Evolutionary conservation across 305 asterid species (phyloP).

Genomic region (Fraxinus xanthoxyloides): DNA sequence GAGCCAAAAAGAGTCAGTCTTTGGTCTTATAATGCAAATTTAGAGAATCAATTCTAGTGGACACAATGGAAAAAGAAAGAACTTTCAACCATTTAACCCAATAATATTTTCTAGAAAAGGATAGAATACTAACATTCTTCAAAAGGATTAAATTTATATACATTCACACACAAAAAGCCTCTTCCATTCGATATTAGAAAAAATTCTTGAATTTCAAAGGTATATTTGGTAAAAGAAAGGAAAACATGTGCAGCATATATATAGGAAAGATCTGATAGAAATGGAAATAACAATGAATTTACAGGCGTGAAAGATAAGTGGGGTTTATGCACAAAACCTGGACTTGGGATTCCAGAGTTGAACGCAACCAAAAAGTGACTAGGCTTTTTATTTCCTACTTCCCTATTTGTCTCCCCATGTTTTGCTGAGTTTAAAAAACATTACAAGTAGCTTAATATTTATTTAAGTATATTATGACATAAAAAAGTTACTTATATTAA

Average conservation of each 20-base stretch:
- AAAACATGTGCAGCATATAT: constrained; percentile 17
- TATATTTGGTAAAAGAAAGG: constrained; percentile 4
- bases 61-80: constrained; percentile 14
- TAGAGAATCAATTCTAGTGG: constrained; percentile 26
- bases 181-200: constrained; percentile 12
- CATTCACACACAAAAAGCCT: constrained; percentile 25
- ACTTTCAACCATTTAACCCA: constrained; percentile 19
- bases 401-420: constrained; percentile 25
- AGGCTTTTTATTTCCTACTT: constrained; percentile 35
- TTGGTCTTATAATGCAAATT: constrained; percentile 25
- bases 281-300: constrained; percentile 14
- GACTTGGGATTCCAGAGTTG: constrained; percentile 34
- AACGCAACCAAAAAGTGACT: constrained; percentile 29
- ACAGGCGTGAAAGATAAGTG: constrained; percentile 30
- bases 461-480: neutral
- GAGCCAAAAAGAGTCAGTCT: constrained; percentile 5
- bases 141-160: constrained; percentile 19
- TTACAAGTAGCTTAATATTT: neutral
- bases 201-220: constrained; percentile 21
- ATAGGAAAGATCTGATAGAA: constrained; percentile 25
- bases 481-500: neutral
- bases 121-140: neutral
- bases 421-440: neutral
- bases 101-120: constrained; percentile 16
- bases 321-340: constrained; percentile 37